phyloP scores from a whole-genome alignment of 129 eudicot genomes.

The Gnaphalium uliginosum region DNA sequence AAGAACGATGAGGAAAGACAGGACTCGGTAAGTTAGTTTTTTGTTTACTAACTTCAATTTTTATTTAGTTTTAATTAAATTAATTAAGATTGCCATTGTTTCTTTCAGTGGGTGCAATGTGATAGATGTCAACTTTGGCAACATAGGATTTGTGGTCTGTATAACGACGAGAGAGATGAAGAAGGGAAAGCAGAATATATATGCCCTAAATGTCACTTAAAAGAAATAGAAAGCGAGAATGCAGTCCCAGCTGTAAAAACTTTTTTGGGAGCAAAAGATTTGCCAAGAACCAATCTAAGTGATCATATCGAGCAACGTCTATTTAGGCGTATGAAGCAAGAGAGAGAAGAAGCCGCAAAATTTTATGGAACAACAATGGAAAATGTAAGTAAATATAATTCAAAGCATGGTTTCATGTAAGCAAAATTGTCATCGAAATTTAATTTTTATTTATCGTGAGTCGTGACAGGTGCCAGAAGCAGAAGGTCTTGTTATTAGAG shows the following conservation, averaged over 20 bases:
- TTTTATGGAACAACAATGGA: conserved; percentile 33
- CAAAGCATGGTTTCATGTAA: neutral
- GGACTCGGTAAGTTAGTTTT: conserved; percentile 56
- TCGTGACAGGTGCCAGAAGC: conserved; percentile 59
- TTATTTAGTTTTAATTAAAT: neutral
- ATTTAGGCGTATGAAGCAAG: conserved; percentile 51
- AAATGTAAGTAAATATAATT: conserved; percentile 45
- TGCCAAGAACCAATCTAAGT: conserved; percentile 66
- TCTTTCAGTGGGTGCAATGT: conserved; percentile 81
- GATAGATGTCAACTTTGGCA: conserved; percentile 76
- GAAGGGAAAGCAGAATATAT: conserved; percentile 55
- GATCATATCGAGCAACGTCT: conserved; percentile 71
- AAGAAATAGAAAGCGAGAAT: conserved; percentile 41
- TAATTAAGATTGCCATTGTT: conserved; percentile 2
- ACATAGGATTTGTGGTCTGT: conserved; percentile 77
- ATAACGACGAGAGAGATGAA: conserved; percentile 48
- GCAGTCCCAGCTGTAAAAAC: conserved; percentile 32
- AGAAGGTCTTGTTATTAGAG: conserved; percentile 65
- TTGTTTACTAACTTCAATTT: neutral
- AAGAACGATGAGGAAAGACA: conserved; percentile 37
- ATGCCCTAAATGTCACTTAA: conserved; percentile 69
- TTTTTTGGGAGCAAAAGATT: conserved; percentile 60
- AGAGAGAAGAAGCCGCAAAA: conserved; percentile 60
- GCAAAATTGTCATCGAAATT: neutral
- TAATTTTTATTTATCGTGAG: neutral